Evolutionary conservation across 1,284 basidiomycete species (phyloP), one percentile per base, ranked within the genome.

Genomic region (Trichosporon ovoides): DNA sequence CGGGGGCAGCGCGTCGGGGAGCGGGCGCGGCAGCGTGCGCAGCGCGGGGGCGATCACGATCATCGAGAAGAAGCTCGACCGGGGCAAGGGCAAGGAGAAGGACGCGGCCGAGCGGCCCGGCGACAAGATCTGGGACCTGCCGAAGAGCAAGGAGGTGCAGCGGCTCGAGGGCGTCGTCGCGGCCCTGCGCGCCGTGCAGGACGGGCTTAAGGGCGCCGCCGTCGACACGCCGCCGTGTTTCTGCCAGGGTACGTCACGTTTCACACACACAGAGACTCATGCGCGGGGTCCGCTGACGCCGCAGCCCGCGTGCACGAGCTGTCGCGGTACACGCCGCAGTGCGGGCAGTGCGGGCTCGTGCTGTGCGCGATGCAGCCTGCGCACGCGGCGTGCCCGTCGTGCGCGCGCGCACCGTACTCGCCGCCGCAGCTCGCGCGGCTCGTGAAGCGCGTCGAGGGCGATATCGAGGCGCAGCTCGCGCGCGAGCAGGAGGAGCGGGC

Each of bases 361-460:
- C 61, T 78, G 43, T 80, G 78, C 62, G 20, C 54, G 6, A 55
- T 78, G 24, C 78, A 79, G 40, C 60, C 67, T 0, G 64, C 75
- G 14, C 69, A 76, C 49, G 68, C 68, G 18, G 71, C 76, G 11
- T 80, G 78, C 60, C 78, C 78, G 14, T 78, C 77, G n/a, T 80
- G 78, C 59, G 38, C 58, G 0, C 60, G 59, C 16, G 52, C 60
- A 7, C 59, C 52, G 3, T 61, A 66, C 10, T 62, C 68, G 4
- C 68, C 74, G 10, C 64, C 73, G 14, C 65, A 69, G n/a, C 67
- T 74, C 31, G 64, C 71, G 7, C 69, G 74, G 6, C 69, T 76
- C 9, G 63, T 76, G 53, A 57, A 67, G 10, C 63, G 69, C 7
- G 46, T 77, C 3, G 64, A 74, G 53, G 52, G 40, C 31, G 74